These are phyloP conservation scores for Lotmaria passim DNA, from an alignment of 208 protist genomes.

Conservation along the genomic window DNA sequence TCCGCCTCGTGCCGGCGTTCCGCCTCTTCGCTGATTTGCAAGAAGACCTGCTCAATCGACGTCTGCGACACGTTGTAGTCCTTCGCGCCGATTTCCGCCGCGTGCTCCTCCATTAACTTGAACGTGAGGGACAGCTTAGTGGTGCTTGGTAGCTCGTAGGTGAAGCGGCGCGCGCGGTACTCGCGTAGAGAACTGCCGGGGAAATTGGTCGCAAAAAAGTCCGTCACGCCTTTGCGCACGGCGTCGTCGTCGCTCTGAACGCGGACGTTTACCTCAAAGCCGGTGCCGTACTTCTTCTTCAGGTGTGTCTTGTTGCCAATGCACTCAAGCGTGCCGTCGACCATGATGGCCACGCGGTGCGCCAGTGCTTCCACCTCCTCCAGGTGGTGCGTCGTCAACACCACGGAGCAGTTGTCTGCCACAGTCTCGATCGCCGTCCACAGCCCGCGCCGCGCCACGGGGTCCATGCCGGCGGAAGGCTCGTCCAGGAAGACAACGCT, in stretches of 20 bases:
- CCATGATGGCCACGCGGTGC: conserved; percentile 78
- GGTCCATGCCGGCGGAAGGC: conserved; percentile 79
- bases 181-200: conserved; percentile 38
- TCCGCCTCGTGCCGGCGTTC: conserved; percentile 37
- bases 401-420: conserved; percentile 64
- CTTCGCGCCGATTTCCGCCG: conserved; percentile 31
- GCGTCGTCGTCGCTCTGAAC: conserved; percentile 28
- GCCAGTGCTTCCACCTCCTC: conserved; percentile 93
- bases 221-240: conserved; percentile 20
- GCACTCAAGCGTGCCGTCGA: conserved; percentile 68
- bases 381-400: conserved; percentile 94
- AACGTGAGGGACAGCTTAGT: conserved; percentile 47
- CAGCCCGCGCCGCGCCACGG: conserved; percentile 48
- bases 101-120: conserved; percentile 44
- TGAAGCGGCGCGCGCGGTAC: conserved; percentile 46
- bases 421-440: conserved; percentile 77
- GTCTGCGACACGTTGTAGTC: conserved; percentile 86
- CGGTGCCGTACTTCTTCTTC: conserved; percentile 67
- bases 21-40: conserved; percentile 63
- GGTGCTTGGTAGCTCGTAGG: conserved; percentile 43
- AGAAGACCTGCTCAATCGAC: conserved; percentile 83
- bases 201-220: conserved; percentile 48
- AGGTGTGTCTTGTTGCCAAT: conserved; percentile 80
- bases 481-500: conserved; percentile 76
- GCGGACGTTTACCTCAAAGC: conserved; percentile 62